phyloP scores from a whole-genome alignment of 2,329 filamentous ascomycete genomes.

The Colletotrichum brevisporum region DNA sequence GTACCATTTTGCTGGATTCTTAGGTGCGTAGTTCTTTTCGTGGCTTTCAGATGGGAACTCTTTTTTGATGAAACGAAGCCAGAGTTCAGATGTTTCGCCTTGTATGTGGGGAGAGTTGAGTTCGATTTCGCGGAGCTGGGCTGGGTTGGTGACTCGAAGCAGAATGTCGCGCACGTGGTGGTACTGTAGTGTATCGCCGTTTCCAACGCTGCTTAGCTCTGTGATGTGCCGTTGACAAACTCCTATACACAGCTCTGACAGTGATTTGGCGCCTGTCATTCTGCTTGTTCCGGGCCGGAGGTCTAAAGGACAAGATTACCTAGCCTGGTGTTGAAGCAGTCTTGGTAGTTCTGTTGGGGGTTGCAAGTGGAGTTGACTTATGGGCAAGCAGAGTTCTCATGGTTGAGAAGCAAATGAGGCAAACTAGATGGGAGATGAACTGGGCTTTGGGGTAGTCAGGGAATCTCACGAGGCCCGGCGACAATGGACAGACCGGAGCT shows the following conservation, averaged over 20 bases:
- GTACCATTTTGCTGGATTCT: constrained; percentile 80
- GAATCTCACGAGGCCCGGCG: background rate
- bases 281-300: background rate
- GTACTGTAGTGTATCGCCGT: constrained; percentile 66
- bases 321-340: background rate
- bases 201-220: constrained; percentile 78
- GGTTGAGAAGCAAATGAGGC: constrained; percentile 2
- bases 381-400: constrained; percentile 21
- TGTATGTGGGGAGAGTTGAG: constrained; percentile 81
- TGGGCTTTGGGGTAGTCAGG: background rate
- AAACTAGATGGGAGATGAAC: background rate
- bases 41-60: constrained; percentile 79
- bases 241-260: constrained; percentile 65
- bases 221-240: constrained; percentile 68
- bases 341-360: background rate
- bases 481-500: background rate
- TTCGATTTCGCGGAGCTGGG: constrained; percentile 83
- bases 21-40: constrained; percentile 74
- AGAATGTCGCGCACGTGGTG: constrained; percentile 74
- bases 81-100: constrained; percentile 78
- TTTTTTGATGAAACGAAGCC: constrained; percentile 83
- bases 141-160: constrained; percentile 77
- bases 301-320: constrained; percentile 8
- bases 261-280: constrained; percentile 56
- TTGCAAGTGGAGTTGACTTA: background rate